Evolutionary conservation across 2,329 filamentous ascomycete species (phyloP), one percentile per base, ranked within the genome.

Genomic region (Penicillium italicum): DNA sequence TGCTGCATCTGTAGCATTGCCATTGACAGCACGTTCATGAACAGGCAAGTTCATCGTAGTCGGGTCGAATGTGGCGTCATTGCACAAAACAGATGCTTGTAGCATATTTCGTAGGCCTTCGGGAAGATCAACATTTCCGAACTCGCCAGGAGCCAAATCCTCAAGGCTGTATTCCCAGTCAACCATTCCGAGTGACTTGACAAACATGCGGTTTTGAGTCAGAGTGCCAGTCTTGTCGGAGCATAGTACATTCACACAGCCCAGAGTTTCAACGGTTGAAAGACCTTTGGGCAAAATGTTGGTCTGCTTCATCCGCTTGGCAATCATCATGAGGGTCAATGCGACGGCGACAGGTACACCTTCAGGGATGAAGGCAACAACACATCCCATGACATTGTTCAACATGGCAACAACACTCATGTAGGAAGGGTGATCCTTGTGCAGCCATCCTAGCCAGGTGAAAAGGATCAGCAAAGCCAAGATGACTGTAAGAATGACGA

Each of bases 241-340:
- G 70, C 88, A 90, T 34, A 91, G 85, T 10, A 90, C 83, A 1
- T 86, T 89, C 1, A 91, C 88, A 0, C 86, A 82, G 1, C 89
- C 89, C 2, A 91, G 79, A 0, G 88, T 91, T 72, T 91, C 89
- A 0, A 91, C 88, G 0, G 89, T 91, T 71, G 89, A 88, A 41
- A 92, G 78, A 0, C 86, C 90, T 74, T 91, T 92, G 80, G 88
- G 91, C 6, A 92, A 79, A 45, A 91, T 85, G 63, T 88, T 87
- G 72, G 89, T 85, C 71, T 86, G 84, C 61, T 82, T 82, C 89
- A 92, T 91, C 60, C 88, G 81, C 59, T 86, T 88, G 20, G 89
- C 88, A 3, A 85, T 85, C 61, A 91, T 91, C 1, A 89, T 91
- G 58, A 92, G 77, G 10, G 85, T 87, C 1, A 86, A 82, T 0